A percentile compares a stretch with the other conserved stretches of the same genome.
Evolutionary conservation across 352 stramenopile genomes (phyloP).

Genomic region (Elongisporangium senticosum): DNA sequence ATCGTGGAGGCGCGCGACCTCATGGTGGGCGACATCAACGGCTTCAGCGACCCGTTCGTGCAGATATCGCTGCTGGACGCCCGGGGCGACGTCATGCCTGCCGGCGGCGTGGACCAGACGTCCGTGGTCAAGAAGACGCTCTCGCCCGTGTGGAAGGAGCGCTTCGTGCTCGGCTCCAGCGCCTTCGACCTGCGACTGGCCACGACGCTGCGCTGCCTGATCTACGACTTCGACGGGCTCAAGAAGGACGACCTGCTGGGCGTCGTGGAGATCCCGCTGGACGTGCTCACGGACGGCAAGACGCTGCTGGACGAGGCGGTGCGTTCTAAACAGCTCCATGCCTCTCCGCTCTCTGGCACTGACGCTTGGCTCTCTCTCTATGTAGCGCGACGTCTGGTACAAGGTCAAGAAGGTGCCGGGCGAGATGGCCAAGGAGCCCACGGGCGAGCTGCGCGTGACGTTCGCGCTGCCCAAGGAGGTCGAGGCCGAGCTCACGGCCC

Average conservation of each 20-base stretch:
- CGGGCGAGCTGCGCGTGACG: constrained; percentile 44
- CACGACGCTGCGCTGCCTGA: constrained; percentile 52
- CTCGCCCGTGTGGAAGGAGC: constrained; percentile 41
- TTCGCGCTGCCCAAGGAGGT: constrained; percentile 16
- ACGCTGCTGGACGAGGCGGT: constrained; percentile 15
- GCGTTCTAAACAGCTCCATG: not conserved
- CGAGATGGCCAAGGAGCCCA: constrained; percentile 48
- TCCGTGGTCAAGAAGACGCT: constrained; percentile 43
- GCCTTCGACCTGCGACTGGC: constrained; percentile 51
- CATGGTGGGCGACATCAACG: constrained; percentile 57
- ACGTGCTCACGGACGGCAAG: constrained; percentile 25
- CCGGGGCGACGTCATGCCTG: constrained; percentile 30
- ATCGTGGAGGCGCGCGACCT: constrained; percentile 54
- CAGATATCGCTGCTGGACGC: constrained; percentile 46
- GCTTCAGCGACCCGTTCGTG: constrained; percentile 72
- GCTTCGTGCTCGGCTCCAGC: constrained; percentile 35
- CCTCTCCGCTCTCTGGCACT: constrained; percentile 1
- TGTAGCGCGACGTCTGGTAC: constrained; percentile 37
- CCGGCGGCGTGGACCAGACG: constrained; percentile 40
- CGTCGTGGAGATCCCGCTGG: constrained; percentile 61
- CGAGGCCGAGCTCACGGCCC: not conserved
- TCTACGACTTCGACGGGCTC: constrained; percentile 56
- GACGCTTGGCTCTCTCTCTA: not conserved
- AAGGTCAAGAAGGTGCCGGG: constrained; percentile 33
- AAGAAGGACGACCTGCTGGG: constrained; percentile 59